These are phyloP conservation scores for Suzukiozyma palmioleophila DNA, from an alignment of 1,139 yeast genomes.

Conservation along the genomic window DNA sequence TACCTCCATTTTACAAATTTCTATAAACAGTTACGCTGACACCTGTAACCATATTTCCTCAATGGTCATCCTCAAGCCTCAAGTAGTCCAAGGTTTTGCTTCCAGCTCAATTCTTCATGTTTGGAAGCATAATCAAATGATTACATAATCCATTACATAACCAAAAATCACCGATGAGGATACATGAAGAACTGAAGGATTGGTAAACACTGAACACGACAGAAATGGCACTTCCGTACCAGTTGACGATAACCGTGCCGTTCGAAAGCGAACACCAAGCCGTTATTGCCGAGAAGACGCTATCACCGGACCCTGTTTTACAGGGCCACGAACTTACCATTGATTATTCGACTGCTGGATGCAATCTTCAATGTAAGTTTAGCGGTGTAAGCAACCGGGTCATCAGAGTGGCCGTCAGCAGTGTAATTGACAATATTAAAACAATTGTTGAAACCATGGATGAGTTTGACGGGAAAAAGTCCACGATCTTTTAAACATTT, in stretches of 20 bases:
- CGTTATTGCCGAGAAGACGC: slow-evolving; percentile 50
- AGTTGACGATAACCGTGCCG: slow-evolving; percentile 49
- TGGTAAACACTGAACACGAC: too few relatives aligned
- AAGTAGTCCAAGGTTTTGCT: too few relatives aligned
- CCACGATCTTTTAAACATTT: neutral
- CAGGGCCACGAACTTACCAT: slow-evolving; percentile 58
- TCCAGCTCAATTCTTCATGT: too few relatives aligned
- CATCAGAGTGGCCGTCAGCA: slow-evolving; percentile 67
- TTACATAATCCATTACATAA: neutral
- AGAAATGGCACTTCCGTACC: slow-evolving; percentile 6
- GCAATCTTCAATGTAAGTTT: slow-evolving; percentile 38
- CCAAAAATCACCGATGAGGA: too few relatives aligned
- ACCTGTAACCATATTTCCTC: too few relatives aligned
- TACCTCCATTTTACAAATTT: too few relatives aligned
- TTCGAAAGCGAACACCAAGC: slow-evolving; percentile 61
- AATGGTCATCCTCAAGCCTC: too few relatives aligned
- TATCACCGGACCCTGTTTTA: slow-evolving; percentile 76
- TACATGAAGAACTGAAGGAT: too few relatives aligned
- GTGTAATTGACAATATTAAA: slow-evolving; percentile 59
- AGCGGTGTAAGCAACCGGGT: slow-evolving; percentile 59
- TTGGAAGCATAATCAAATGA: neutral
- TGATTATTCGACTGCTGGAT: slow-evolving; percentile 26
- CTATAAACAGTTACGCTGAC: too few relatives aligned
- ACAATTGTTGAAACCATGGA: slow-evolving; percentile 67
- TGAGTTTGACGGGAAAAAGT: slow-evolving; percentile 45